phyloP scores from a whole-genome alignment of 306 rosid species.

The Myrica gale region DNA sequence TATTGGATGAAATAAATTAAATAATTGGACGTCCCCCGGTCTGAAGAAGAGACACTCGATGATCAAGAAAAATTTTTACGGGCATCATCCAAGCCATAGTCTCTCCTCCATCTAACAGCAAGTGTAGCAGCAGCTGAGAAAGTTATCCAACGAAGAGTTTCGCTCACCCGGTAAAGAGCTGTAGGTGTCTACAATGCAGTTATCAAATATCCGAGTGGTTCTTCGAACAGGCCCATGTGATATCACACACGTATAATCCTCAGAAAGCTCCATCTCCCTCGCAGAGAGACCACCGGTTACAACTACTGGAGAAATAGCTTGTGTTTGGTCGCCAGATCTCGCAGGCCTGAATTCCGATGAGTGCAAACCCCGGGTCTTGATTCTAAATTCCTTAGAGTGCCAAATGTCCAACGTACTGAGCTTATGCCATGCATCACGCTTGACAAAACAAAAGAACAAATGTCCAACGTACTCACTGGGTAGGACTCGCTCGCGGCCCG shows the following conservation, averaged over 20 bases:
- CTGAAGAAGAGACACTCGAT: not conserved
- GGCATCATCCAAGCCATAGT: slow-evolving; percentile 42
- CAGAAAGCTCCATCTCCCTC: slow-evolving; percentile 75
- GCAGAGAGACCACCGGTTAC: slow-evolving; percentile 31
- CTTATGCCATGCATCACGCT: too few species aligned
- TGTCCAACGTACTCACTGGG: too few species aligned
- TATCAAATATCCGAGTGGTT: slow-evolving; percentile 77
- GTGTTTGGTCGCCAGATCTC: slow-evolving; percentile 31
- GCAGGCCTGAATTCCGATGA: slow-evolving; percentile 25
- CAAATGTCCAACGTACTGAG: too few species aligned
- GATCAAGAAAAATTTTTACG: slow-evolving; percentile 21
- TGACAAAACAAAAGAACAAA: too few species aligned
- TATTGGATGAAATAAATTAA: slow-evolving; percentile 33
- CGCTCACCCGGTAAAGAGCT: slow-evolving; percentile 28
- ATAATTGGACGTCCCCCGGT: slow-evolving; percentile 35
- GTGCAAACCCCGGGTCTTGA: slow-evolving; percentile 28
- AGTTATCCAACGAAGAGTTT: slow-evolving; percentile 30
- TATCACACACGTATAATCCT: slow-evolving; percentile 84
- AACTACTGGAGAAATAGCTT: slow-evolving; percentile 15
- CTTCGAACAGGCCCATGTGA: slow-evolving; percentile 70
- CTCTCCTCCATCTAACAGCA: slow-evolving; percentile 67
- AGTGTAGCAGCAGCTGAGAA: slow-evolving; percentile 77
- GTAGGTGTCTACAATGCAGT: slow-evolving; percentile 59
- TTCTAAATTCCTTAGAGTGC: slow-evolving; percentile 39
- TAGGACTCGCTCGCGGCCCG: too few species aligned